Percentiles rank a stretch among this genome's conserved stretches.
phyloP scores from a whole-genome alignment of 176 grass and related monocot species.

The Eragrostis curvula region DNA sequence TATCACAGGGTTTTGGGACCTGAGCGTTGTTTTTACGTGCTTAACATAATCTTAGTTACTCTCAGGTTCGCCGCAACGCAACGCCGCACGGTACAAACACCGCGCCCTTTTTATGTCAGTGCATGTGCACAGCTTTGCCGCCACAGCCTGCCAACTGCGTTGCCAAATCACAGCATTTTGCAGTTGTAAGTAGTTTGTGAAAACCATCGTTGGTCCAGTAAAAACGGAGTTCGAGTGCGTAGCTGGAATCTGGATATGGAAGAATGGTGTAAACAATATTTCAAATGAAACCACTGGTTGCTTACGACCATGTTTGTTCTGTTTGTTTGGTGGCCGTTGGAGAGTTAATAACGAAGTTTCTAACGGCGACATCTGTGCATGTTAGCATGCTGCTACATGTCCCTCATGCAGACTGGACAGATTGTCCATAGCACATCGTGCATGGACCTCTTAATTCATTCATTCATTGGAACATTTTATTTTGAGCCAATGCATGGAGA shows the following conservation, averaged over 20 bases:
- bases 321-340: conserved; percentile 1
- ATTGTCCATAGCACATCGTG: not conserved
- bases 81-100: not conserved
- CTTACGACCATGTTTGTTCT: not conserved
- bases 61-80: not conserved
- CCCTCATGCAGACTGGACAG: conserved; percentile 1
- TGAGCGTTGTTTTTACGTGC: not conserved
- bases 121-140: not conserved
- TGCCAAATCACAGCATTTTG: conserved; percentile 18
- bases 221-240: not conserved
- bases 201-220: not conserved
- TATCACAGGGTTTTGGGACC: conserved; percentile 10
- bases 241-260: not conserved
- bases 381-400: conserved; percentile 12
- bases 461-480: not conserved
- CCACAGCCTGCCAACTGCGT: not conserved
- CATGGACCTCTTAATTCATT: not conserved
- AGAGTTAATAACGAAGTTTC: conserved; percentile 2
- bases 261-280: not conserved
- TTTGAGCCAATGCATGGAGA: not conserved
- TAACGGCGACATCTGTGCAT: conserved; percentile 2
- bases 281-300: not conserved
- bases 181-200: conserved; percentile 1
- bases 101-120: not conserved
- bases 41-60: not conserved